These are phyloP conservation scores for Auxenochlorella pyrenoidosa DNA, from an alignment of 139 green algal species.

Conservation along the genomic window DNA sequence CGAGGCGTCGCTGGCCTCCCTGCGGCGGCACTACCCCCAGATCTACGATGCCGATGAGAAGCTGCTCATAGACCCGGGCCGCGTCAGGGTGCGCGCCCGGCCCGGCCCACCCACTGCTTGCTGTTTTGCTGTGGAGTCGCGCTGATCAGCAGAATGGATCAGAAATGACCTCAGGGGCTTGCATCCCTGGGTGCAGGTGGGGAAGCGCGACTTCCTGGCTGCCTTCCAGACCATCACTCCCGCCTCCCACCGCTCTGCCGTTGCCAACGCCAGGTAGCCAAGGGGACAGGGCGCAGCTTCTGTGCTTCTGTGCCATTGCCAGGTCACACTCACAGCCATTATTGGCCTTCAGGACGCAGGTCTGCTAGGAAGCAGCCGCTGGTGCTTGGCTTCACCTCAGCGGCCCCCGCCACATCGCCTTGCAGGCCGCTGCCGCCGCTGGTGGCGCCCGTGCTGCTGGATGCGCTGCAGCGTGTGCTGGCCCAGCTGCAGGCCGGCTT, in stretches of 20 bases:
- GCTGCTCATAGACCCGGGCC: conserved; percentile 76
- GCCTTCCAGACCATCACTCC: conserved; percentile 85
- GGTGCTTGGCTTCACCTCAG: not conserved
- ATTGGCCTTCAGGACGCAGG: too few species aligned
- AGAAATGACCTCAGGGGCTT: too few species aligned
- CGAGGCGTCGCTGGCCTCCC: conserved; percentile 89
- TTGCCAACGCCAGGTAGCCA: conserved; percentile 10
- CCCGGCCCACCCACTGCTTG: too few species aligned
- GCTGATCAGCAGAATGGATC: too few species aligned
- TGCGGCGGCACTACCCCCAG: conserved; percentile 90
- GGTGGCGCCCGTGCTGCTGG: conserved; percentile 52
- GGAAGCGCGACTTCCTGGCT: conserved; percentile 80
- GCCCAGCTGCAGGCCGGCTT: conserved; percentile 63
- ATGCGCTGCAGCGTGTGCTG: conserved; percentile 51
- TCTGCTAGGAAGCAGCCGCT: not conserved
- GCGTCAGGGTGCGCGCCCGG: conserved; percentile 50
- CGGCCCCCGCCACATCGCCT: not conserved
- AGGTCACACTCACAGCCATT: not conserved
- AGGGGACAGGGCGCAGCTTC: too few species aligned
- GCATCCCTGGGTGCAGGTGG: conserved; percentile 46
- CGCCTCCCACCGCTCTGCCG: conserved; percentile 74
- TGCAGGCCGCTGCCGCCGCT: conserved; percentile 65
- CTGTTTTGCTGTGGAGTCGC: not conserved
- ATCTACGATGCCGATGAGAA: conserved; percentile 87
- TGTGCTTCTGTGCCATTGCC: not conserved